Percentiles rank a stretch among this genome's conserved stretches.
These are phyloP conservation scores for Cadophora sp. DNA, from an alignment of 2,329 filamentous ascomycete genomes.

Conservation along the genomic window DNA sequence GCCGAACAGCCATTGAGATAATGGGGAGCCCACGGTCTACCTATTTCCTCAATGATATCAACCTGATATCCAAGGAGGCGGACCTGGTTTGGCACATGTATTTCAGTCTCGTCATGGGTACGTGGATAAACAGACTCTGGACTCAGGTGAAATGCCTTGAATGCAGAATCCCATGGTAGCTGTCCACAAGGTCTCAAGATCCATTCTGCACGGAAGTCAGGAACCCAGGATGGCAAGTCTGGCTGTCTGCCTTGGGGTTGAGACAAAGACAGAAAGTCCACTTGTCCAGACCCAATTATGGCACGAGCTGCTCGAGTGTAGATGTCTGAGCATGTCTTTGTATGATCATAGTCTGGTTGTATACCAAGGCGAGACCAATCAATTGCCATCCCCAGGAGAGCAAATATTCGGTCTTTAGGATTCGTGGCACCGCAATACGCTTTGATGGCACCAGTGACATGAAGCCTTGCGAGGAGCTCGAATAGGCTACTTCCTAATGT, in stretches of 20 bases:
- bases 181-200: conserved; percentile 25
- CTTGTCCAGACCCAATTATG: conserved; percentile 17
- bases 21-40: conserved; percentile 8
- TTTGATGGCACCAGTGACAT: conserved; percentile 11
- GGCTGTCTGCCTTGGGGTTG: neutral
- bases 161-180: conserved; percentile 24
- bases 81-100: neutral
- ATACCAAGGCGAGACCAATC: conserved; percentile 2
- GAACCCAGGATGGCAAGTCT: conserved; percentile 21
- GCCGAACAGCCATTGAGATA: neutral
- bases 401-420: conserved; percentile 16
- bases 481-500: neutral
- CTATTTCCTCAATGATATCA: conserved; percentile 13
- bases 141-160: neutral
- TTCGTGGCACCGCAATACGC: conserved; percentile 5
- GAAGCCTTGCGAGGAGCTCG: conserved; percentile 6
- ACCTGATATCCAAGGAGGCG: conserved; percentile 15
- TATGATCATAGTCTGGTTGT: conserved; percentile 1
- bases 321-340: neutral
- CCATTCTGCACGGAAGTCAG: conserved; percentile 17
- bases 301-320: conserved; percentile 12
- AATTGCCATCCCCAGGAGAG: conserved; percentile 16
- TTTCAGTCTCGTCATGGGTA: neutral
- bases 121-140: neutral
- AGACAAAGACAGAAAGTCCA: conserved; percentile 20